phyloP scores from a whole-genome alignment of 179 eudicot genomes.

The Sideroxylon spinosum region DNA sequence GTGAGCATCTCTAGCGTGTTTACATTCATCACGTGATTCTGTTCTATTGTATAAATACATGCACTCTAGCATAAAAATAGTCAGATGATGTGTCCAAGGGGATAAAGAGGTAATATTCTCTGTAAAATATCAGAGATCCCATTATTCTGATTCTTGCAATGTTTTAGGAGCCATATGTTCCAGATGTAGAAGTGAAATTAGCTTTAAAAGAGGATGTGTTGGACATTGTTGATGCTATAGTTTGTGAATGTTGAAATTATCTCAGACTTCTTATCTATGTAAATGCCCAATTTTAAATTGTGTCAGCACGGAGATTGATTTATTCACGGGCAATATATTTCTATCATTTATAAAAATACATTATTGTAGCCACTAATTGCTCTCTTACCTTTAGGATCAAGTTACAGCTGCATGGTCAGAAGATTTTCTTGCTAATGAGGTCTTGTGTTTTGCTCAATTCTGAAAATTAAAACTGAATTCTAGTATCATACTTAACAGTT shows the following conservation, averaged over 20 bases:
- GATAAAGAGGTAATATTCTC: constrained; percentile 1
- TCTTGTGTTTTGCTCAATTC: not conserved
- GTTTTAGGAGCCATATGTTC: not conserved
- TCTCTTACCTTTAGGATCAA: too few relatives aligned
- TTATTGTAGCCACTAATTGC: too few relatives aligned
- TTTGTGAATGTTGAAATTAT: not conserved
- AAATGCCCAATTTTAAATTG: not conserved
- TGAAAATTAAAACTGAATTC: too few relatives aligned
- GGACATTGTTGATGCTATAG: not conserved
- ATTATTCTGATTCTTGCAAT: not conserved
- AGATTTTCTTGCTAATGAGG: not conserved
- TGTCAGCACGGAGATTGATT: not conserved
- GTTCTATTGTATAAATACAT: not conserved
- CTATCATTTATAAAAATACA: not conserved
- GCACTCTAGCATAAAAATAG: not conserved
- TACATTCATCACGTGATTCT: not conserved
- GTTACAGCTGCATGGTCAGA: too few relatives aligned
- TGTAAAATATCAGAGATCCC: not conserved
- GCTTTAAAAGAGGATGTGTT: not conserved
- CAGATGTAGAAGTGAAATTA: not conserved
- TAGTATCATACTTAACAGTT: too few relatives aligned
- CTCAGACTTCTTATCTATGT: not conserved
- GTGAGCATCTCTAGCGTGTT: not conserved
- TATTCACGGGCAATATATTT: not conserved
- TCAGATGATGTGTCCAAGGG: not conserved